Base-by-base conservation (phyloP, 2,329 filamentous ascomycete genomes). In the Colletotrichum cereale region DNA sequence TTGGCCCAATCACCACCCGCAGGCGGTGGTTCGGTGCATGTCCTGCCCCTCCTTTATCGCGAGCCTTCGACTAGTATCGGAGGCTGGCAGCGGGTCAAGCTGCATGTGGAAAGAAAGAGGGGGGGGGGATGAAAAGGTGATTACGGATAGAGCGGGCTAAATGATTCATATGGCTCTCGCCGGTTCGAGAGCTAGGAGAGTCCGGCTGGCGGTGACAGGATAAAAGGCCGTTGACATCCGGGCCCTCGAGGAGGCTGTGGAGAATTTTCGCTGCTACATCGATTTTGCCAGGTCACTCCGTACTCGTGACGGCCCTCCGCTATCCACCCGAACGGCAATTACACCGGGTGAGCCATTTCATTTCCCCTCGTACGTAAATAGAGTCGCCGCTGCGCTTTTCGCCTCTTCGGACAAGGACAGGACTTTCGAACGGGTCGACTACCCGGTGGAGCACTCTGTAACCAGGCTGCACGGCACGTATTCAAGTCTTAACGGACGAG, bases 41-140 rank as follows among this genome's bases (percentile, higher is more conserved):
- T 11, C 11, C 36, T 63, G 53, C 65, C 65, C 69, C 69, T 68
- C 65, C 65, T 72, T 72, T 71, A 72, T 72, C 69, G 65, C 65
- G 44, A 63, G 34, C 29, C 65, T 34, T 61, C 47, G 65, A 72
- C 65, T 69, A 65, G 69, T 16, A 12, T 36, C 60, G 38, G 60
- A 60, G 69, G 58, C n/a, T 53, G 34, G 36, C 40, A 47, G 69
- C 60, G 65, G 69, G 69, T 68, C 65, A 10, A 47, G 38, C n/a
- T 38, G 16, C 21, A 24, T 52, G 7, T 68, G 53, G 48, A 50
- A 57, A 62, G 64, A 40, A 52, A 34, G 26, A 38, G 40, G 52
- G 67, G 57, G 63, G 60, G 52, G 40, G 31, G 1, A 64, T 55
- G 44, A 53, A 53, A 7, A 58, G 67, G n/a, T 58, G 21, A 26